Percentiles rank a stretch among this genome's conserved stretches.
These are phyloP conservation scores for Saprolegnia diclina DNA, from an alignment of 352 stramenopile genomes.

Conservation along the genomic window DNA sequence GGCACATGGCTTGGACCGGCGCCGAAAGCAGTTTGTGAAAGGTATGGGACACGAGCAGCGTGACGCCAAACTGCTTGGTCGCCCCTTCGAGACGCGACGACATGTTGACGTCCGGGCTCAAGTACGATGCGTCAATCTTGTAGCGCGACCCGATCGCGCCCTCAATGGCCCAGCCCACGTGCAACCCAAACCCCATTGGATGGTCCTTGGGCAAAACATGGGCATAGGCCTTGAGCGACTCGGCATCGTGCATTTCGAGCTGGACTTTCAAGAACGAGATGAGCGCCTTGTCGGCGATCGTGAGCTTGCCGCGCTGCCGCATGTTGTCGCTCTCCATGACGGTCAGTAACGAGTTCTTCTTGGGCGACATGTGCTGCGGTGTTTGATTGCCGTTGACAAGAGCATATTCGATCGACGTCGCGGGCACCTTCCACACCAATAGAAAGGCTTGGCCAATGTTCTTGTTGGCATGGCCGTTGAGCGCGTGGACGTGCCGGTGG, in stretches of 20 bases:
- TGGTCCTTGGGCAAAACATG: constrained; percentile 67
- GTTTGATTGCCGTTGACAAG: constrained; percentile 72
- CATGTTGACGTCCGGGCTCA: constrained; percentile 93
- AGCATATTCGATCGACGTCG: constrained; percentile 51
- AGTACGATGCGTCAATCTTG: constrained; percentile 98
- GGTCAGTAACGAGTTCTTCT: constrained; percentile 22
- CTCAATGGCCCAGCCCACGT: constrained; percentile 95
- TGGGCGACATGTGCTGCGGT: constrained; percentile 42
- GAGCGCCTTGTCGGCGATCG: constrained; percentile 90
- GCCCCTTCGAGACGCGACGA: constrained; percentile 91
- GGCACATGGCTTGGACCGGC: constrained; percentile 57
- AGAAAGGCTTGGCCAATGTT: constrained; percentile 91
- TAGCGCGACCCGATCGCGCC: constrained; percentile 92
- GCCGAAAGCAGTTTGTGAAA: constrained; percentile 65
- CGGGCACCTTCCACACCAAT: constrained; percentile 90
- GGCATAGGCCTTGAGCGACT: constrained; percentile 66
- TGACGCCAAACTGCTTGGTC: constrained; percentile 89
- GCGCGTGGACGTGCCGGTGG: constrained; percentile 78
- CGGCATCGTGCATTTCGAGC: constrained; percentile 74
- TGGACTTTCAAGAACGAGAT: constrained; percentile 95
- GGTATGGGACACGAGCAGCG: constrained; percentile 84
- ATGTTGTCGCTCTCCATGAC: constrained; percentile 52
- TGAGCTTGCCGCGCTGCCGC: constrained; percentile 66
- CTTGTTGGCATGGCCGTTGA: constrained; percentile 86
- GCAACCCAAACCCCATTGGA: constrained; percentile 92